Evolutionary conservation across 169 alveolate genomes (phyloP).

Genomic region (Cryptosporidium sp.): DNA sequence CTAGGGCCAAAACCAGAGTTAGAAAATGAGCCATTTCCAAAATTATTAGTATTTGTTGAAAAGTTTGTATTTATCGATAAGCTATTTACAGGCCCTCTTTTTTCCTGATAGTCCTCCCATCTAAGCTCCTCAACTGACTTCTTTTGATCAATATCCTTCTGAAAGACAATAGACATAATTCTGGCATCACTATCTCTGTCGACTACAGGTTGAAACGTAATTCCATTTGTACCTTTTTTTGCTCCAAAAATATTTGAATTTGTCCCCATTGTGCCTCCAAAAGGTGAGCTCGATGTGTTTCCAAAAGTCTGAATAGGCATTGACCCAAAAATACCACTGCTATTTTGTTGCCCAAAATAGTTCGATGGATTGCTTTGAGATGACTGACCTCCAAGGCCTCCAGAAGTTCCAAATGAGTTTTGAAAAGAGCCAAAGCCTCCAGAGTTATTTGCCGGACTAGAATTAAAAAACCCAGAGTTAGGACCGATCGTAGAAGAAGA

Average conservation of each 20-base stretch:
- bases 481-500: slow-evolving; percentile 1
- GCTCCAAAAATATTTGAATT: slow-evolving; percentile 52
- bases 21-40: slow-evolving; percentile 28
- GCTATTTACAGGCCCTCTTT: slow-evolving; percentile 64
- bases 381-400: slow-evolving; percentile 59
- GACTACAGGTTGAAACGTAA: slow-evolving; percentile 69
- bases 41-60: not conserved
- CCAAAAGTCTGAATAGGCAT: slow-evolving; percentile 33
- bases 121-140: slow-evolving; percentile 73
- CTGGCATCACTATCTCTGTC: slow-evolving; percentile 75
- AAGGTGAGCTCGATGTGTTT: slow-evolving; percentile 16
- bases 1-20: slow-evolving; percentile 41
- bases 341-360: slow-evolving; percentile 56
- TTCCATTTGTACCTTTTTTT: slow-evolving; percentile 59
- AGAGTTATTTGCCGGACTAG: slow-evolving; percentile 6
- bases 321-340: slow-evolving; percentile 47
- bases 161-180: slow-evolving; percentile 65
- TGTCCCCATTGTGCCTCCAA: slow-evolving; percentile 38
- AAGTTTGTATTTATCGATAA: not conserved
- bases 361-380: slow-evolving; percentile 30
- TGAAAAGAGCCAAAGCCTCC: slow-evolving; percentile 58
- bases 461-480: slow-evolving; percentile 51
- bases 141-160: slow-evolving; percentile 67
- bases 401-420: slow-evolving; percentile 60
- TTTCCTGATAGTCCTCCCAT: slow-evolving; percentile 75